Percentiles rank a stretch among this genome's conserved stretches.
Evolutionary conservation across 2,329 filamentous ascomycete genomes (phyloP).

Genomic region (Stagonosporopsis cucurbitacearum): DNA sequence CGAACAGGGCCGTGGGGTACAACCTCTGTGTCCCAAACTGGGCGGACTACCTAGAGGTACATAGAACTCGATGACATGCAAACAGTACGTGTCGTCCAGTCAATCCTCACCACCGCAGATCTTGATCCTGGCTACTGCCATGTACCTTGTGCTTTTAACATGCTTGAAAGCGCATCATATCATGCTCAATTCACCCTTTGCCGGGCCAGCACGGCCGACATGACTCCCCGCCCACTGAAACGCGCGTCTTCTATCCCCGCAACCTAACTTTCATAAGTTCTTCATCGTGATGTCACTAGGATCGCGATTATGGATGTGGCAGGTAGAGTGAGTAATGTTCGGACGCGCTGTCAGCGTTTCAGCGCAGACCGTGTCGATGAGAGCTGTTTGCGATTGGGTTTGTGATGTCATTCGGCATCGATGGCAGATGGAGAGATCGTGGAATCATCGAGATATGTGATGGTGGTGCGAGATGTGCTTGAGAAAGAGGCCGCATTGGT

Average conservation of each 20-base stretch:
- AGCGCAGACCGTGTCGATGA: not conserved
- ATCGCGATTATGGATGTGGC: not conserved
- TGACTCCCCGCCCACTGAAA: not conserved
- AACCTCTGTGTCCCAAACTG: too few relatives aligned
- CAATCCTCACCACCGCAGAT: too few relatives aligned
- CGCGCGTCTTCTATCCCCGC: not conserved
- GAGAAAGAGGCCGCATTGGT: too few relatives aligned
- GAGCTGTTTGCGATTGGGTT: slow-evolving; percentile 2
- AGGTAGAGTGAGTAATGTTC: not conserved
- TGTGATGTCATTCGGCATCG: not conserved
- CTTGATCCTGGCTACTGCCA: too few relatives aligned
- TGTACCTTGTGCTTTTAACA: not conserved
- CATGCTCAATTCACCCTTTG: too few relatives aligned
- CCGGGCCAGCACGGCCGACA: too few relatives aligned
- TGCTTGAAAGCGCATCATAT: too few relatives aligned
- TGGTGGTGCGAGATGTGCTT: not conserved
- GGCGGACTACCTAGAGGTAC: too few relatives aligned
- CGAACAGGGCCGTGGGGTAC: too few relatives aligned
- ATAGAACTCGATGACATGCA: too few relatives aligned
- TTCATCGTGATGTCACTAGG: not conserved
- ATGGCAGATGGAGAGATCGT: not conserved
- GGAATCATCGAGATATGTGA: not conserved
- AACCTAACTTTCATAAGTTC: not conserved
- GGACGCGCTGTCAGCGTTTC: slow-evolving; percentile 5
- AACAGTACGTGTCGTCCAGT: too few relatives aligned